Base-by-base conservation (phyloP, 2,329 filamentous ascomycete genomes). In the Penicillium brasilianum region DNA sequence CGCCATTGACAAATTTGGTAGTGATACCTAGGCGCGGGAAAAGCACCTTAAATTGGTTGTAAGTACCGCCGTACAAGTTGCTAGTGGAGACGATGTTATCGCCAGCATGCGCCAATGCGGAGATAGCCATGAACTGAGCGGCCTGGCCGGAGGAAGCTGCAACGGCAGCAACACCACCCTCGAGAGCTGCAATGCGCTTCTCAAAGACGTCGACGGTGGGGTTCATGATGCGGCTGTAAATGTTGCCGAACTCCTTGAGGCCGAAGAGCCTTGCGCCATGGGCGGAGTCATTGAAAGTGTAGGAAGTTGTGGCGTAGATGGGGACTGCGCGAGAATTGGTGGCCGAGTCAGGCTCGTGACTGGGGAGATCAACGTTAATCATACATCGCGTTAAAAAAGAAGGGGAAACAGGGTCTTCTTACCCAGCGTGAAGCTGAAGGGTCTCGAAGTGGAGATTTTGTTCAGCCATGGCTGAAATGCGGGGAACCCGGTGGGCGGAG, bases 211-310 rank as follows among this genome's bases (percentile, higher is more conserved):
- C 94, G 69, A 94, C 90, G 0, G 94, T 98, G 2, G 94, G 93
- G 80, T 98, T 97, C 90, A 91, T 92, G 72, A 99, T 93, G 66
- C 95, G 92, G 77, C 90, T 95, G 85, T 99, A 99, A 78, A 98
- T 96, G 81, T 98, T 98, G 80, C 93, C 95, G 72, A 92, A 90
- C 81, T 98, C 93, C 82, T 98, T 96, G 78, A 99, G 91, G 75
- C 92, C 91, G 76, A 99, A 99, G 44, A 99, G 89, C 77, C 93
- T 89, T 58, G 95, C 95, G 64, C 92, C 95, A 74, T 98, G 95
- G 53, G 93, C 94, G 55, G 92, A 97, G 82, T 98, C 92, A 86
- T 98, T 90, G 86, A 99, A 99, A 56, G 87, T 88, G 79, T 84
- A 99, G 72, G 92, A 97, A n/a, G 90, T 94, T 5, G 93, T 93